These are phyloP conservation scores for Rhizophagus clarus DNA, from an alignment of 192 early-diverging fungal species.

Conservation along the genomic window DNA sequence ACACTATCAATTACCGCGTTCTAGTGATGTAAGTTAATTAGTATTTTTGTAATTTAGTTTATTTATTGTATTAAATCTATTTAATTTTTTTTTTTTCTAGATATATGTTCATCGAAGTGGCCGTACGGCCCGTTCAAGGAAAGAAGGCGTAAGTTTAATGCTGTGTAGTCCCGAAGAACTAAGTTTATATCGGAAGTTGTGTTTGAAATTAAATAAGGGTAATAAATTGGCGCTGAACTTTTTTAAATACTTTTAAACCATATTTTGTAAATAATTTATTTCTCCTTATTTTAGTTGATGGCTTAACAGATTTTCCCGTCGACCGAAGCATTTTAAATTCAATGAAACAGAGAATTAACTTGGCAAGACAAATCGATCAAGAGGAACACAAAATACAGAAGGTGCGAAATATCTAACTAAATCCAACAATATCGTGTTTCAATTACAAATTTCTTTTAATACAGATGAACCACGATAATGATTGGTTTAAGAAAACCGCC, in stretches of 20 bases:
- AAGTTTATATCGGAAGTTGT: slow-evolving; percentile 80
- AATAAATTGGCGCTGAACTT: not conserved
- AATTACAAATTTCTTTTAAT: not conserved
- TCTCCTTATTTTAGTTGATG: slow-evolving; percentile 40
- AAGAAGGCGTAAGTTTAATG: slow-evolving; percentile 81
- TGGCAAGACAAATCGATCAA: slow-evolving; percentile 83
- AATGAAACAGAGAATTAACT: slow-evolving; percentile 74
- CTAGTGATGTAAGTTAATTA: slow-evolving; percentile 60
- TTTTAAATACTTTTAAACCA: not conserved
- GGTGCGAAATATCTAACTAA: slow-evolving; percentile 35
- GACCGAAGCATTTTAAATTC: slow-evolving; percentile 68
- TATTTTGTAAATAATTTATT: not conserved
- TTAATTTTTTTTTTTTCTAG: not conserved
- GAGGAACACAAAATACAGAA: slow-evolving; percentile 80
- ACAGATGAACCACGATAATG: slow-evolving; percentile 53
- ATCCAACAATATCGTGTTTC: not conserved
- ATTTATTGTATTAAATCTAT: not conserved
- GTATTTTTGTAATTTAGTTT: not conserved
- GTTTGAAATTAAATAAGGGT: slow-evolving; percentile 77
- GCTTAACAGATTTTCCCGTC: slow-evolving; percentile 78
- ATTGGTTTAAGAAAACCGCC: slow-evolving; percentile 81
- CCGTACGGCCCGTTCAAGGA: slow-evolving; percentile 87
- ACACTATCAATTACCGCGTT: slow-evolving; percentile 93
- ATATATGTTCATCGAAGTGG: slow-evolving; percentile 97
- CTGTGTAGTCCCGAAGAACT: slow-evolving; percentile 85